Evolutionary conservation across 2,329 filamentous ascomycete species (phyloP), one percentile per base, ranked within the genome.

Genomic region (Cercospora zeae-maydis): DNA sequence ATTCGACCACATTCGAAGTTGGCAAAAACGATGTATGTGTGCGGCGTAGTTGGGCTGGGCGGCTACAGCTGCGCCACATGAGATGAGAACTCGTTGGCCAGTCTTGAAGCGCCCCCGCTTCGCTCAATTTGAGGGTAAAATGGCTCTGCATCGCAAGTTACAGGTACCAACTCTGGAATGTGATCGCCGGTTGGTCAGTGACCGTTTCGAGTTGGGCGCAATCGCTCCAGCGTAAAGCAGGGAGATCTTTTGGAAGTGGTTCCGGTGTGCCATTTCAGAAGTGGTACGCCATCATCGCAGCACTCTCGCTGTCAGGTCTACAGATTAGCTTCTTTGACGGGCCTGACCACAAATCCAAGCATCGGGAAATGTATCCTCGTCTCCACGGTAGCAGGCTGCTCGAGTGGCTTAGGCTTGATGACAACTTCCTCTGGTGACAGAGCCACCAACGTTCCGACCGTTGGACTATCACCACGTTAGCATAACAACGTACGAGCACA

Each of bases 391-490:
- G 71, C 65, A 11, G 63, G 33, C 11, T 61, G 71, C 1, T 73
- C 75, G 1, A 71, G 62, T 39, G 64, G 63, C 10, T 63, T 58
- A 5, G 77, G 77, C 66, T 71, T 70, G 53, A 79, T 72, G 0
- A 78, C 74, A 1, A 78, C 71, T 62, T 79, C 77, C 54, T 79
- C 77, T 1, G 77, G 75, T 4, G 77, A 76, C 34, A 76, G 63
- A n/a, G 69, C 70, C 0, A 78, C 65, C 60, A 79, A 54, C 4
- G 55, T 72, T 0, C 77, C 77, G 13, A 75, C 55, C 0, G 76
- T 78, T 4, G 77, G 76, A 69, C 67, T 71, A 21, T 16, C 6
- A 31, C 6, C 42, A 30, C 21, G 57, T 66, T 42, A 69, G 61
- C 58, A 31, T 36, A 47, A 8, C 7, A 31, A 45, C 16, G 1